These are phyloP conservation scores for Xerocomus amazonicus DNA, from an alignment of 1,284 basidiomycete genomes.

Conservation along the genomic window DNA sequence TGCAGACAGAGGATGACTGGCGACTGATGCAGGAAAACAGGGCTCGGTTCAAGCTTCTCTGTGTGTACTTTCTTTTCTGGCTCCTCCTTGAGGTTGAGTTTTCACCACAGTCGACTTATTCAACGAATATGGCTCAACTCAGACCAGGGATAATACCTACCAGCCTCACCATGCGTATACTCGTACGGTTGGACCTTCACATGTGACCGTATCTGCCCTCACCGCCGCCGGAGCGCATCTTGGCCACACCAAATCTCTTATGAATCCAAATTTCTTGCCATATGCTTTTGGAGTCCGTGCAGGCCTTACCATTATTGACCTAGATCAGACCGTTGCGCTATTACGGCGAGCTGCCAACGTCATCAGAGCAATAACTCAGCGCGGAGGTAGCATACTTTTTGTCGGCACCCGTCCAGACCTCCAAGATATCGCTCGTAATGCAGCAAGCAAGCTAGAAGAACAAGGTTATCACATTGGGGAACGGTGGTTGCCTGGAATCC, in stretches of 20 bases:
- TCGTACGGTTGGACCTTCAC: conserved; percentile 56
- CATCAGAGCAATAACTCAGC: conserved; percentile 76
- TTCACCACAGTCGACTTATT: conserved; percentile 57
- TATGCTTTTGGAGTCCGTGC: conserved; percentile 92
- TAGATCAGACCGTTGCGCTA: conserved; percentile 91
- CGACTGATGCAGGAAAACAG: conserved; percentile 55
- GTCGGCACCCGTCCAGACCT: conserved; percentile 85
- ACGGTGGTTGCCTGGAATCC: conserved; percentile 90
- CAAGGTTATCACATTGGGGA: conserved; percentile 84
- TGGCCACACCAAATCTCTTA: conserved; percentile 80
- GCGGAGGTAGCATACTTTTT: conserved; percentile 86
- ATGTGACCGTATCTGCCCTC: conserved; percentile 84
- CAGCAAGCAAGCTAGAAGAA: conserved; percentile 72
- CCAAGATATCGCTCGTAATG: conserved; percentile 72
- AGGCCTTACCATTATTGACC: conserved; percentile 90
- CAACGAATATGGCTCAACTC: conserved; percentile 72
- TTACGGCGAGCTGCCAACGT: conserved; percentile 88
- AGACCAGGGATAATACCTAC: conserved; percentile 67
- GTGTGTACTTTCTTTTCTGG: conserved; percentile 28
- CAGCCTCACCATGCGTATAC: conserved; percentile 73
- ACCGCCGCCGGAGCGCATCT: conserved; percentile 93
- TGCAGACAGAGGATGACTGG: conserved; percentile 61
- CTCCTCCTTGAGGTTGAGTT: conserved; percentile 16
- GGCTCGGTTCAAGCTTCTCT: conserved; percentile 51
- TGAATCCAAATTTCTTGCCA: conserved; percentile 88